Percentiles rank a stretch among this genome's conserved stretches.
Evolutionary conservation across 1,284 basidiomycete genomes (phyloP).

Genomic region (Tylopilus sp.): DNA sequence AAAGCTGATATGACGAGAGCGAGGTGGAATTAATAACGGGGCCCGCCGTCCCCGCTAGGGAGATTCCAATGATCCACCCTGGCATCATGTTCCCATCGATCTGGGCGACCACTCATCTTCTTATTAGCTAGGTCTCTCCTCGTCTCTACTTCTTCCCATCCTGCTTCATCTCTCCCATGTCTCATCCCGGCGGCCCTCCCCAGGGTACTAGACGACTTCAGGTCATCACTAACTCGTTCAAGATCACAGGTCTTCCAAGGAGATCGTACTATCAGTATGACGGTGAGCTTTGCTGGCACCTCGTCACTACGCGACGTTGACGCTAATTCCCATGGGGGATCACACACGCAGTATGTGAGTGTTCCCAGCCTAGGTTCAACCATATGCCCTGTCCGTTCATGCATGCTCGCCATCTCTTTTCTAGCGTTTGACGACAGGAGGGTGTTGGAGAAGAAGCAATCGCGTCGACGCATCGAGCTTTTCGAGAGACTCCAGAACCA

Average conservation of each 20-base stretch:
- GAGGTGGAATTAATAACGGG: background rate
- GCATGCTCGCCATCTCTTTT: background rate
- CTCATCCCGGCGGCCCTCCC: conserved; percentile 13
- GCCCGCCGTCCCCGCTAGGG: background rate
- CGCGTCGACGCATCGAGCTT: conserved; percentile 30
- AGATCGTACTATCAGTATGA: conserved; percentile 38
- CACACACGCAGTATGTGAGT: conserved; percentile 27
- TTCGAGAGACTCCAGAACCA: conserved; percentile 36
- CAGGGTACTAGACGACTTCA: conserved; percentile 13
- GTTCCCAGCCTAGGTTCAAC: background rate
- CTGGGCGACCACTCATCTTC: background rate
- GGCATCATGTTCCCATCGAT: conserved; percentile 20
- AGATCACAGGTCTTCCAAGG: conserved; percentile 30
- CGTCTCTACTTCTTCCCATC: background rate
- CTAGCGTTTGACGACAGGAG: conserved; percentile 21
- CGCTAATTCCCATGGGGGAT: background rate
- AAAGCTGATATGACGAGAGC: background rate
- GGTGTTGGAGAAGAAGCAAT: background rate
- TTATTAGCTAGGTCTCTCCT: background rate
- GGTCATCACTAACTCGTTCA: conserved; percentile 28
- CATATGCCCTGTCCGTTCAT: conserved; percentile 11
- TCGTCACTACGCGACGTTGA: conserved; percentile 2
- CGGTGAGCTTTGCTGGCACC: conserved; percentile 26
- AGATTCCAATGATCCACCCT: conserved; percentile 1
- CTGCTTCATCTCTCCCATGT: conserved; percentile 17